Evolutionary conservation across 148 eudicot species (phyloP), one percentile per base, ranked within the genome.

Genomic region (Spergularia bocconei): DNA sequence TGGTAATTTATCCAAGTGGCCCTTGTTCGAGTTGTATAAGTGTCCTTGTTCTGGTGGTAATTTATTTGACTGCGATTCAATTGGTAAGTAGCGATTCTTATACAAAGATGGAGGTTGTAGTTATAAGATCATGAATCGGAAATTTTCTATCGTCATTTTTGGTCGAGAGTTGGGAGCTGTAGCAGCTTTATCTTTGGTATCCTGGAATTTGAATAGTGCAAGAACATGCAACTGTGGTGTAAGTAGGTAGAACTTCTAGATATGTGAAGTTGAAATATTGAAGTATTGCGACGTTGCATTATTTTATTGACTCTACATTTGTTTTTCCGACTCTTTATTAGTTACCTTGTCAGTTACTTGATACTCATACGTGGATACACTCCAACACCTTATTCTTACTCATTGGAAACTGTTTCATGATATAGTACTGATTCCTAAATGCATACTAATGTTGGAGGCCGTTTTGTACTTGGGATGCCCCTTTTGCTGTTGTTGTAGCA

Each of bases 91-190:
- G 77, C 67, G 64, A 17, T 44, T 58, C 19, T 16, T 73, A 59
- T 44, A 60, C 36, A 21, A 79, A 69, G 44, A 19, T 72, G 67
- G 19, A 60, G 15, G 44, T 52, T 53, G 41, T 51, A 48, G n/a
- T 73, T 19, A 50, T 67, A 33, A 44, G 0, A 67, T 67, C 7
- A 67, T 11, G 36, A 20, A 23, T 21, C 29, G n/a, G 21, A 13
- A 10, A 12, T 21, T 48, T 54, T 48, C 56, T 20, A 48, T 23
- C 13, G 36, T 50, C 57, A 67, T 48, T 48, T 67, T 50, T 47
- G 57, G 71, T 50, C 47, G 67, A 38, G 11, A 14, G 11, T 63
- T 63, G 70, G 70, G 53, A 44, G 19, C 54, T 19, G 23, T 53
- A 67, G n/a, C 29, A 44, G n/a, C 11, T n/a, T n/a, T 67, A 17